Evolutionary conservation across 306 rosid genomes (phyloP).

Genomic region (Pyrus bretschneideri): DNA sequence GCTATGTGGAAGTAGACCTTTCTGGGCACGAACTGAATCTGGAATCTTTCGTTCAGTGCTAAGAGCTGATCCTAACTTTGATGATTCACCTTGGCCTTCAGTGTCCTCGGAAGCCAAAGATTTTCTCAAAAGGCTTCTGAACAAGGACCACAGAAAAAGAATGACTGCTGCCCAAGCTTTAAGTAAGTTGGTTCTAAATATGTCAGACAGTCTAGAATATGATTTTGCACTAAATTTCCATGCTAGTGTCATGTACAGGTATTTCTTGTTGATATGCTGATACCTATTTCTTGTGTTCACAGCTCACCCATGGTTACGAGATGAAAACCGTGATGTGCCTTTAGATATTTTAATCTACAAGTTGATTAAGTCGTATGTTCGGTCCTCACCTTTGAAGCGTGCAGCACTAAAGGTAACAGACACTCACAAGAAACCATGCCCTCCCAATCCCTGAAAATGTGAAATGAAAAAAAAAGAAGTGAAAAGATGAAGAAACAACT

Average conservation of each 20-base stretch:
- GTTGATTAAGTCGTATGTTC: conserved; percentile 65
- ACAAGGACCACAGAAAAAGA: conserved; percentile 93
- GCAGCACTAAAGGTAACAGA: conserved; percentile 71
- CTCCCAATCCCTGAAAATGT: background rate
- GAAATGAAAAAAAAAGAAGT: background rate
- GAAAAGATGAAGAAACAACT: background rate
- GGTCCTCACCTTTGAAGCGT: conserved; percentile 77
- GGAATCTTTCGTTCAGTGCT: conserved; percentile 95
- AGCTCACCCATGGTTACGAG: conserved; percentile 95
- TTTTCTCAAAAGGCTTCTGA: conserved; percentile 84
- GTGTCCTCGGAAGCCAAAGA: conserved; percentile 90
- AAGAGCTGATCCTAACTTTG: conserved; percentile 87
- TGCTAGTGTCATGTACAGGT: background rate
- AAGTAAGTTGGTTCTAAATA: conserved; percentile 29
- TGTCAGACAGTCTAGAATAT: background rate
- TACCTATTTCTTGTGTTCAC: conserved; percentile 31
- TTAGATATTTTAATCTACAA: conserved; percentile 78
- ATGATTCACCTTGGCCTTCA: conserved; percentile 89
- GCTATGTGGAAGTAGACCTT: conserved; percentile 92
- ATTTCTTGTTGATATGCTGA: background rate
- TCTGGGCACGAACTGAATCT: conserved; percentile 96
- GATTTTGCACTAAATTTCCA: conserved; percentile 4
- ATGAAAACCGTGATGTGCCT: conserved; percentile 55
- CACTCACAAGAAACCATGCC: background rate
- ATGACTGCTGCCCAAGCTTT: conserved; percentile 97